A percentile compares a stretch with the other conserved stretches of the same genome.
Conservation (phyloP, 306 rosid species). For the Vigna mungo region DNA sequence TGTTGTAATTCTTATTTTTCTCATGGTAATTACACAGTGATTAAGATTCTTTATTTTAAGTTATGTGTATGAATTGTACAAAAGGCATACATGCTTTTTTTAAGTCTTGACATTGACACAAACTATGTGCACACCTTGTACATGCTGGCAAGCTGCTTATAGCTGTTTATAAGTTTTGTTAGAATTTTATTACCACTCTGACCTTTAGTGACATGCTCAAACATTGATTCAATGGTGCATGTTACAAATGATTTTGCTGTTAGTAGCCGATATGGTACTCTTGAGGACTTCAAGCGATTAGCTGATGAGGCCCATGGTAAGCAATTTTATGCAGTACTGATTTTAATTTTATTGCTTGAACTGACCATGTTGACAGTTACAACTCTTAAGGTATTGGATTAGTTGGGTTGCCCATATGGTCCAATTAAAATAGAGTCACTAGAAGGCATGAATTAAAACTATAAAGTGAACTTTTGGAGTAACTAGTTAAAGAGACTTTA, state of each 20-base stretch:
- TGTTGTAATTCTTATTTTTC: constrained; percentile 31
- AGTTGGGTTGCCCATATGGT: constrained; percentile 17
- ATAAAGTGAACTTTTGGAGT: not conserved
- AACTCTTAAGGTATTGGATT: constrained; percentile 26
- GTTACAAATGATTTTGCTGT: constrained; percentile 88
- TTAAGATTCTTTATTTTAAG: not conserved
- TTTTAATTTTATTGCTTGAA: not conserved
- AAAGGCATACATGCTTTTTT: not conserved
- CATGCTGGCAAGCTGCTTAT: too few relatives aligned
- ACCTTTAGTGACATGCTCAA: constrained; percentile 21
- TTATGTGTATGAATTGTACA: not conserved
- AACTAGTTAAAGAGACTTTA: not conserved
- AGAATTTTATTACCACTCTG: too few relatives aligned
- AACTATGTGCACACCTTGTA: too few relatives aligned
- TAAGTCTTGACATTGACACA: too few relatives aligned
- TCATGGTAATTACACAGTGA: constrained; percentile 1
- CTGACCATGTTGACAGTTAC: constrained; percentile 17
- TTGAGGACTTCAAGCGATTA: constrained; percentile 89
- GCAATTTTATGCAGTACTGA: constrained; percentile 37
- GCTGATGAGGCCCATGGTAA: constrained; percentile 98
- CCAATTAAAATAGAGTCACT: not conserved
- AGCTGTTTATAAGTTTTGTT: too few relatives aligned
- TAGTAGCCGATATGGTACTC: constrained; percentile 96
- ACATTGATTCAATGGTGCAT: constrained; percentile 56
- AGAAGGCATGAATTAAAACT: not conserved